A percentile compares a stretch with the other conserved stretches of the same genome.
Conservation (phyloP, 2,329 filamentous ascomycete genomes). For the Tolypocladium sp. region DNA sequence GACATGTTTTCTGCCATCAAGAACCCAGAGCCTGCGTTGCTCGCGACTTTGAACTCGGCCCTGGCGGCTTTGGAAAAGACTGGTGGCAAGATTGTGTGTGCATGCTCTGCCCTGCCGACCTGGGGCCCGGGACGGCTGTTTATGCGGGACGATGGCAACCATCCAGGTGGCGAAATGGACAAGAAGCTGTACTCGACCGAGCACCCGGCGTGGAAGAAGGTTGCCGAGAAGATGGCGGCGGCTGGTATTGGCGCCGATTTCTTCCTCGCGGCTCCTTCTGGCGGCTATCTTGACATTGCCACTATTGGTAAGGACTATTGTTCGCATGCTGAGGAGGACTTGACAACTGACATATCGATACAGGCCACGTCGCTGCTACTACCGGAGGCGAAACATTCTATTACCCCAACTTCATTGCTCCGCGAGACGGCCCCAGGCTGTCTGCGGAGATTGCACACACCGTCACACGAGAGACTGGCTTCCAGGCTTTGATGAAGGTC, state of each 20-base stretch:
- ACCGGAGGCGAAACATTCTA: slow-evolving; percentile 96
- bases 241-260: slow-evolving; percentile 84
- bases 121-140: slow-evolving; percentile 83
- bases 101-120: slow-evolving; percentile 78
- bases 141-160: slow-evolving; percentile 79
- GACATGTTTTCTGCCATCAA: slow-evolving; percentile 81
- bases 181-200: slow-evolving; percentile 89
- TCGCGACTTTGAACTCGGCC: slow-evolving; percentile 77
- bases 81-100: slow-evolving; percentile 87
- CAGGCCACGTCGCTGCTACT: slow-evolving; percentile 72
- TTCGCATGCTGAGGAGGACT: neutral
- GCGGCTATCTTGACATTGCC: slow-evolving; percentile 85
- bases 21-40: slow-evolving; percentile 80
- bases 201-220: slow-evolving; percentile 78
- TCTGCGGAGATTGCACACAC: slow-evolving; percentile 79
- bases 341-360: slow-evolving; percentile 7
- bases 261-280: slow-evolving; percentile 85
- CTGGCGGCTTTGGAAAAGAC: slow-evolving; percentile 76
- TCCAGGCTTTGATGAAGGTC: slow-evolving; percentile 96
- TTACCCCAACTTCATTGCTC: slow-evolving; percentile 90
- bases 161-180: slow-evolving; percentile 78
- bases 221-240: slow-evolving; percentile 79
- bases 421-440: slow-evolving; percentile 75
- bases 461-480: slow-evolving; percentile 83
- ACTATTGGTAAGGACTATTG: slow-evolving; percentile 58